Base-by-base conservation (phyloP, 2,329 filamentous ascomycete genomes). In the Fusarium redolens region DNA sequence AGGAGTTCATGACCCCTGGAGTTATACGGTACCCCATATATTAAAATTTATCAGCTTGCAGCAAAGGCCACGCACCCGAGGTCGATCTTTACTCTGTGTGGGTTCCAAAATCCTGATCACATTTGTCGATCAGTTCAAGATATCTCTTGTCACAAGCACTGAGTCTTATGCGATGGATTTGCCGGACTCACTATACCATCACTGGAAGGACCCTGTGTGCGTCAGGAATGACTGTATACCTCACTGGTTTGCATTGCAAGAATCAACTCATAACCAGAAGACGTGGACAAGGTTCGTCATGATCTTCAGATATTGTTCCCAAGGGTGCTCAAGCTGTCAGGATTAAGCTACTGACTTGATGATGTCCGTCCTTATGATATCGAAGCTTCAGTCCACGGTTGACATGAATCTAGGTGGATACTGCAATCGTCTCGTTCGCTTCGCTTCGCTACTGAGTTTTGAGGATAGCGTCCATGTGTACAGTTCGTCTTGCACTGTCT, bases 401-500 rank as follows among this genome's bases (percentile, higher is more conserved):
- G 2, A 31, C 28, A 31, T 33, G 28, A 22, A 22, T 22, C 22
- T 33, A 50, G 47, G 15, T 50, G 7, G 11, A 50, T 13, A 11
- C 47, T 33, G 15, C 15, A 13, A 22, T 17, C 17, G 15, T 51
- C 47, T 41, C 30, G 28, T 25, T 38, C 37, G 14, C 33, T 30
- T 56, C 35, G 38, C n/a, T 40, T 48, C 30, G 35, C 40, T 56
- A 11, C 4, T 43, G 40, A 30, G 22, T 4, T 11, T 15, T 14
- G 25, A 28, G 31, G 7, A 28, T 11, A 18, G 35, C 38, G 25
- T 35, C 14, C 1, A 6, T 44, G 35, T 30, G 22, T 48, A 51
- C 62, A 68, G 71, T 68, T 10, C 10, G 4, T 10, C 15, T n/a
- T 30, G 54, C 71, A 74, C 71, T 68, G 71, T 73, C 41, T 30